Evolutionary conservation across 108 stramenopile genomes (phyloP).

Genomic region (Mediolabrus comicus): DNA sequence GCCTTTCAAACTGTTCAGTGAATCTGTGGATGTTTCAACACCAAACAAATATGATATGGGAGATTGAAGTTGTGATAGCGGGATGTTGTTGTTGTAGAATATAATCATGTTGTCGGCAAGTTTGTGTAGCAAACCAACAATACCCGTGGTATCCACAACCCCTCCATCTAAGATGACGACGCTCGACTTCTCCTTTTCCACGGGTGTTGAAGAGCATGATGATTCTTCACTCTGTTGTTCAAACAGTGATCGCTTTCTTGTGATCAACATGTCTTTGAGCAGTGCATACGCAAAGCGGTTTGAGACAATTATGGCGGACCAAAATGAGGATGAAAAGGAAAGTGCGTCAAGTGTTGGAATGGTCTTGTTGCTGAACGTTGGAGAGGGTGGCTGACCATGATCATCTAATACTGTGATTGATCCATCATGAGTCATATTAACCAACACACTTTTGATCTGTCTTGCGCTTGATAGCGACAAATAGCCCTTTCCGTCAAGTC

Average conservation of each 20-base stretch:
- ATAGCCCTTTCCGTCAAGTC: background rate
- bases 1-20: constrained; percentile 26
- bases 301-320: background rate
- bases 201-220: background rate
- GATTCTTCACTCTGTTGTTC: too few species aligned
- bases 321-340: constrained; percentile 9
- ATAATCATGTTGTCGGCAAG: constrained; percentile 7
- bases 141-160: constrained; percentile 26
- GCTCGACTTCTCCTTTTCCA: too few species aligned
- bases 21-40: constrained; percentile 8
- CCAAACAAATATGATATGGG: constrained; percentile 24
- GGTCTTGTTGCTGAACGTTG: background rate
- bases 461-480: constrained; percentile 9
- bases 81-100: constrained; percentile 38
- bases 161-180: constrained; percentile 20
- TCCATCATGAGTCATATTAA: too few species aligned
- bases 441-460: background rate
- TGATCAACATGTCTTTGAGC: constrained; percentile 4
- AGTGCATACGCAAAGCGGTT: background rate
- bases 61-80: background rate
- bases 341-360: constrained; percentile 5
- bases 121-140: constrained; percentile 13
- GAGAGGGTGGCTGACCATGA: too few species aligned
- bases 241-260: background rate
- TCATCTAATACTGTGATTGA: too few species aligned